Conservation (phyloP, 2,329 filamentous ascomycete species). For the Calonectria montana region DNA sequence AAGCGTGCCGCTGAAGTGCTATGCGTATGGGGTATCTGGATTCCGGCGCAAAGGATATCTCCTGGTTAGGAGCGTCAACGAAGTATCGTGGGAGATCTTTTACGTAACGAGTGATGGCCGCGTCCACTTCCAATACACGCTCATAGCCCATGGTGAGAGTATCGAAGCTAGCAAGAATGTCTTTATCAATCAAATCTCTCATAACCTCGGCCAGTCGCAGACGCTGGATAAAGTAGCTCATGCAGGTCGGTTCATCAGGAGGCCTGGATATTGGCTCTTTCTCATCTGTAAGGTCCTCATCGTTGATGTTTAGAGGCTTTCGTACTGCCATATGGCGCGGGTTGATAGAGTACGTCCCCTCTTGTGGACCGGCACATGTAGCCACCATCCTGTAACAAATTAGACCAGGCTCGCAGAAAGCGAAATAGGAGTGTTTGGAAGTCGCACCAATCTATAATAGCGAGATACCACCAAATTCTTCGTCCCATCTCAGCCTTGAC, state of each 20-base stretch:
- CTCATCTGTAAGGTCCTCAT: slow-evolving; percentile 49
- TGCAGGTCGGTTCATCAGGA: slow-evolving; percentile 44
- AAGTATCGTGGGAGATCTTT: slow-evolving; percentile 47
- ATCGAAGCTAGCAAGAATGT: slow-evolving; percentile 36
- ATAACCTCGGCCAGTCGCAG: slow-evolving; percentile 51
- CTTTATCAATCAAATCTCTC: slow-evolving; percentile 49
- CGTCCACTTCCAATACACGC: slow-evolving; percentile 48
- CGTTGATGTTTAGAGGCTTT: slow-evolving; percentile 52
- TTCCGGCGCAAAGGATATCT: slow-evolving; percentile 27
- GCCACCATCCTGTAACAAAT: slow-evolving; percentile 48
- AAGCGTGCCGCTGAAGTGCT: slow-evolving; percentile 46
- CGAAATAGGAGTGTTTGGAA: background rate
- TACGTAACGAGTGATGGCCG: slow-evolving; percentile 43
- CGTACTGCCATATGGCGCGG: slow-evolving; percentile 53
- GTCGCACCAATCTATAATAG: slow-evolving; percentile 52
- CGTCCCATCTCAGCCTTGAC: slow-evolving; percentile 52
- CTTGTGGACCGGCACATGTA: slow-evolving; percentile 48
- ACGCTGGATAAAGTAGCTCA: slow-evolving; percentile 52
- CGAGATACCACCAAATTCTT: slow-evolving; percentile 59
- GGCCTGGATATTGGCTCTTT: slow-evolving; percentile 43
- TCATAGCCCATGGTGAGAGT: slow-evolving; percentile 47
- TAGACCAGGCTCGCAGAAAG: background rate
- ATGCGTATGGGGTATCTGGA: slow-evolving; percentile 24
- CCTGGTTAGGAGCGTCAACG: background rate
- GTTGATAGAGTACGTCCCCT: slow-evolving; percentile 51